A percentile compares a stretch with the other conserved stretches of the same genome.
These are phyloP conservation scores for Cyclocybe cylindracea DNA, from an alignment of 768 basidiomycete species.

Conservation along the genomic window DNA sequence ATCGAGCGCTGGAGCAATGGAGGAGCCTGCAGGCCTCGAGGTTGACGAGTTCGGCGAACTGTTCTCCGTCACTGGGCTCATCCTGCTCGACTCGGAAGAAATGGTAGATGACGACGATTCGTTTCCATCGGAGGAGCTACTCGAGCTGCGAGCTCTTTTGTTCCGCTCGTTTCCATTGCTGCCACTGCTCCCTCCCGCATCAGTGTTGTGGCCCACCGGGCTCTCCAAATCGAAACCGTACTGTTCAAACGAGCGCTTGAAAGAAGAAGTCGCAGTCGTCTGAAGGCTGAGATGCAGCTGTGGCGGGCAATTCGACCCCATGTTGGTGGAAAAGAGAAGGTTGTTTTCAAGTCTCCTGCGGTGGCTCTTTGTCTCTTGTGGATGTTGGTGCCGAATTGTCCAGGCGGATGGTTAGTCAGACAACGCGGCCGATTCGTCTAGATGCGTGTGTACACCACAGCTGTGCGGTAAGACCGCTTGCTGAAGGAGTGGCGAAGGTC, in stretches of 20 bases:
- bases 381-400: too few relatives aligned
- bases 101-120: slow-evolving; percentile 37
- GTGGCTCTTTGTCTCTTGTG: too few relatives aligned
- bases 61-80: slow-evolving; percentile 3
- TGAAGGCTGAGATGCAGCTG: slow-evolving; percentile 56
- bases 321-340: slow-evolving; percentile 20
- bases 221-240: slow-evolving; percentile 59
- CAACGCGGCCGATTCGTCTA: too few relatives aligned
- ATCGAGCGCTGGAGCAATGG: slow-evolving; percentile 11
- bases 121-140: slow-evolving; percentile 41
- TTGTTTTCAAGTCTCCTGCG: too few relatives aligned
- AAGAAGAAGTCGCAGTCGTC: slow-evolving; percentile 45
- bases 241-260: slow-evolving; percentile 62
- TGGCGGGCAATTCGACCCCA: slow-evolving; percentile 47
- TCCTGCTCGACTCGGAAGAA: slow-evolving; percentile 29
- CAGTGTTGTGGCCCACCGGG: slow-evolving; percentile 26
- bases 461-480: too few relatives aligned
- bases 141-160: slow-evolving; percentile 59
- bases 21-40: slow-evolving; percentile 3
- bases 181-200: slow-evolving; percentile 19
- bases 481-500: too few relatives aligned
- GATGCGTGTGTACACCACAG: too few relatives aligned
- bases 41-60: background rate
- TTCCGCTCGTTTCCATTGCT: slow-evolving; percentile 49
- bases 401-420: too few relatives aligned